Percentiles rank a stretch among this genome's conserved stretches.
Conservation (phyloP, 352 stramenopile species). For the Phytophthora palmivora region DNA sequence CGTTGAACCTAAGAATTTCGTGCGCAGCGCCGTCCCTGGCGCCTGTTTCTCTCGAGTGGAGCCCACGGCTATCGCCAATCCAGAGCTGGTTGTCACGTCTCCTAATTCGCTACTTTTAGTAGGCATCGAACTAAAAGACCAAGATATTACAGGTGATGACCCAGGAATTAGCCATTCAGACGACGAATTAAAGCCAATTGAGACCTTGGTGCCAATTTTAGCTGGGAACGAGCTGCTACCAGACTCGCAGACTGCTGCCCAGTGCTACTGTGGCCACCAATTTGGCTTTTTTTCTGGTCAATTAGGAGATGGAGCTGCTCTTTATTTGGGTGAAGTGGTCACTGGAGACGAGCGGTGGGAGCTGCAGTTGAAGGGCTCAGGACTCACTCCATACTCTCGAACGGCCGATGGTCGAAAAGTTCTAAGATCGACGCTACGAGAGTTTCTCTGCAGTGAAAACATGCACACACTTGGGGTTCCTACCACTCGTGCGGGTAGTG, state of each 20-base stretch:
- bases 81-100: conserved; percentile 66
- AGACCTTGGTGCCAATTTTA: conserved; percentile 63
- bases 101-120: conserved; percentile 61
- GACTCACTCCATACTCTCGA: conserved; percentile 95
- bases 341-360: conserved; percentile 79
- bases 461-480: conserved; percentile 95
- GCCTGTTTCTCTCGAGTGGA: conserved; percentile 73
- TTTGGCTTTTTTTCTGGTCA: conserved; percentile 93
- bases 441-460: conserved; percentile 97
- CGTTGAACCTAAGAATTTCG: conserved; percentile 52
- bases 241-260: conserved; percentile 78
- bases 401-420: conserved; percentile 94
- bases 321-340: conserved; percentile 90
- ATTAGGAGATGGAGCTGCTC: conserved; percentile 90
- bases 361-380: conserved; percentile 97
- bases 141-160: not conserved
- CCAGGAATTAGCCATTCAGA: conserved; percentile 10
- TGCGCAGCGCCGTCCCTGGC: conserved; percentile 53
- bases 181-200: conserved; percentile 41
- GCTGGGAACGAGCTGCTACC: conserved; percentile 78
- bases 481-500: conserved; percentile 92
- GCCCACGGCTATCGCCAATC: conserved; percentile 65
- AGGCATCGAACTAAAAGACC: conserved; percentile 52
- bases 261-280: conserved; percentile 94
- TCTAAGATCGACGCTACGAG: conserved; percentile 93